These are phyloP conservation scores for Brasilioporus rufonigricans DNA, from an alignment of 768 basidiomycete species.

Conservation along the genomic window DNA sequence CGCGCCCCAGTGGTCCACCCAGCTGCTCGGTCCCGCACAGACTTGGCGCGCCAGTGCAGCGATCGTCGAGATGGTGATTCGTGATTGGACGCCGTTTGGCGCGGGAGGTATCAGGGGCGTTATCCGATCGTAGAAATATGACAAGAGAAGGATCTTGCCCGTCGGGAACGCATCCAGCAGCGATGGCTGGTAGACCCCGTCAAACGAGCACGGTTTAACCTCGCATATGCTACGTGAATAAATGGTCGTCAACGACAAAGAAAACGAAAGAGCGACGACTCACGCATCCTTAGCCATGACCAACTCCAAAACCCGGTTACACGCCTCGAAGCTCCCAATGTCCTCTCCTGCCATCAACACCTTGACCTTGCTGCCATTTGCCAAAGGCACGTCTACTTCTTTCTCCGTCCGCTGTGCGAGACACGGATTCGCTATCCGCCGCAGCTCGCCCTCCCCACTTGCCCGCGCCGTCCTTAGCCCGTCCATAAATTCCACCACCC, in stretches of 20 bases:
- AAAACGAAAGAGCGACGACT: constrained; percentile 27
- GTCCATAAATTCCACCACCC: constrained; percentile 84
- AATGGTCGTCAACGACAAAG: background rate
- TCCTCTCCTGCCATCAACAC: constrained; percentile 87
- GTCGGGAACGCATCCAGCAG: constrained; percentile 83
- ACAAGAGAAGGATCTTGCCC: constrained; percentile 87
- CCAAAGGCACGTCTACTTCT: constrained; percentile 59
- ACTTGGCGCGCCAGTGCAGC: constrained; percentile 64
- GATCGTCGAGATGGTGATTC: constrained; percentile 55
- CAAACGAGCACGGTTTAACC: constrained; percentile 93
- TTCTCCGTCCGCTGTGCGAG: constrained; percentile 64
- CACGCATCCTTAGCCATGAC: constrained; percentile 95
- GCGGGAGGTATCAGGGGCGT: constrained; percentile 59
- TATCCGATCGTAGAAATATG: constrained; percentile 97
- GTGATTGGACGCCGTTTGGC: constrained; percentile 22
- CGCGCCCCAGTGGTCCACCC: constrained; percentile 50
- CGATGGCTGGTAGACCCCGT: constrained; percentile 96
- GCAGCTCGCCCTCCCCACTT: constrained; percentile 1
- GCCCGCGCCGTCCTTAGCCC: constrained; percentile 35
- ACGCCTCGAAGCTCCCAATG: constrained; percentile 82
- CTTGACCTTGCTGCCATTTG: constrained; percentile 42
- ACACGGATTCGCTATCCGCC: constrained; percentile 65
- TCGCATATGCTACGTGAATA: constrained; percentile 64
- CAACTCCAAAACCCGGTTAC: constrained; percentile 77
- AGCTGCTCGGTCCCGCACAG: constrained; percentile 64